These are phyloP conservation scores for Spathaspora hagerdaliae DNA, from an alignment of 805 yeast species.

Conservation along the genomic window DNA sequence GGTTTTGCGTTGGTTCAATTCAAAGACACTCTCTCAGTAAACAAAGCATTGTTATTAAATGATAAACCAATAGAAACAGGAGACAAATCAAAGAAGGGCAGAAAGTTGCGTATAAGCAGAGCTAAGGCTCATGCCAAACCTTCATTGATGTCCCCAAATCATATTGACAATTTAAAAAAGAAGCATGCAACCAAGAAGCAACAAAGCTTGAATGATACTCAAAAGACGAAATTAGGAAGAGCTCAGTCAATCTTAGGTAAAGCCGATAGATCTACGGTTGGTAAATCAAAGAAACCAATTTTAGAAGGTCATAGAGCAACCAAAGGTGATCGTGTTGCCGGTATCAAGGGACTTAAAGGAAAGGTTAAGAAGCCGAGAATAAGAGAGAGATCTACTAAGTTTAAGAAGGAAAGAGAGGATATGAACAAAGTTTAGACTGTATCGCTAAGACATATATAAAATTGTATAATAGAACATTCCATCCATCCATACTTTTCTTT, in stretches of 20 bases:
- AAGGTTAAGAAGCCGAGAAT: constrained; percentile 55
- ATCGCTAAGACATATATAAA: no score
- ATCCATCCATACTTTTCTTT: no score
- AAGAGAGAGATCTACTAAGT: constrained; percentile 50
- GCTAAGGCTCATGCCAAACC: constrained; percentile 40
- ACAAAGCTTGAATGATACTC: constrained; percentile 50
- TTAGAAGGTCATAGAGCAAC: constrained; percentile 78
- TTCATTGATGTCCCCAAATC: constrained; percentile 41
- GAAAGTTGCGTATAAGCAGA: constrained; percentile 76
- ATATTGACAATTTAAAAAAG: constrained; percentile 30
- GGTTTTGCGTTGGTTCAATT: constrained; percentile 97
- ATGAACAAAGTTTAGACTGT: constrained; percentile 11
- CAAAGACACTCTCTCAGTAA: constrained; percentile 65
- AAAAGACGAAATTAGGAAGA: constrained; percentile 75
- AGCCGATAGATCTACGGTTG: constrained; percentile 71
- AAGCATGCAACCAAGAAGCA: constrained; percentile 19
- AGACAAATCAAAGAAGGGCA: constrained; percentile 48
- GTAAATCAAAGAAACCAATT: constrained; percentile 30
- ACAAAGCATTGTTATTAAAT: constrained; percentile 74
- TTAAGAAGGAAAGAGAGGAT: constrained; percentile 37
- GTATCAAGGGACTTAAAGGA: constrained; percentile 52
- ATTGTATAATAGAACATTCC: no score
- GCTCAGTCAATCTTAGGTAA: constrained; percentile 73
- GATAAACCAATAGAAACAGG: constrained; percentile 52
- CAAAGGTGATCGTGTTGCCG: constrained; percentile 59